phyloP scores from a whole-genome alignment of 768 basidiomycete species.

The Wakefieldia striispora region DNA sequence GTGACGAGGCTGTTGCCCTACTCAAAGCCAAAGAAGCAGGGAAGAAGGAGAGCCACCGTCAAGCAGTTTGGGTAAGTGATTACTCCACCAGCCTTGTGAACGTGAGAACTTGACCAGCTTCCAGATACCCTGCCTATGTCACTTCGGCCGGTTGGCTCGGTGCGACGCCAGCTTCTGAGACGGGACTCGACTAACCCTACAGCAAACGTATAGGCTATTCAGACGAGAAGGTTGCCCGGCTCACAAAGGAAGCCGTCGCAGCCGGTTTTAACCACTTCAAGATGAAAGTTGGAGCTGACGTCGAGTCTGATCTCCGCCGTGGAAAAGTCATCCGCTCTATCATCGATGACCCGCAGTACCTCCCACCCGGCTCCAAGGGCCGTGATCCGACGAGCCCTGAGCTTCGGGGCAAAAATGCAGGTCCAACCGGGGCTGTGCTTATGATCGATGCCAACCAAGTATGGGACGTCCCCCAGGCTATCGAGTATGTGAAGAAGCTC shows the following conservation, averaged over 20 bases:
- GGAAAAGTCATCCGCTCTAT: conserved; percentile 89
- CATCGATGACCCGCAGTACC: conserved; percentile 88
- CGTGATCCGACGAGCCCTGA: conserved; percentile 61
- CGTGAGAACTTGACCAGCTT: not conserved
- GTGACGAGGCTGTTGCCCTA: conserved; percentile 82
- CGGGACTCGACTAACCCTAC: conserved; percentile 7
- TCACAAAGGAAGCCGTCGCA: conserved; percentile 82
- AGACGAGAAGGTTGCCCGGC: conserved; percentile 85
- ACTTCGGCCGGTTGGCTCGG: conserved; percentile 93
- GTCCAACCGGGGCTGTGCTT: conserved; percentile 88
- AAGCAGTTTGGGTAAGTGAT: conserved; percentile 56
- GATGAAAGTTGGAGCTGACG: conserved; percentile 93
- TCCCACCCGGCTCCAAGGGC: conserved; percentile 56
- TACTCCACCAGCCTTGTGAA: not conserved
- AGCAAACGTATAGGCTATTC: conserved; percentile 58
- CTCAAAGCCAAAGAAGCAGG: conserved; percentile 73
- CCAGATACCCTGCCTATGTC: conserved; percentile 89
- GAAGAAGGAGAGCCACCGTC: conserved; percentile 72
- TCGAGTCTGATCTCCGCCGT: conserved; percentile 79
- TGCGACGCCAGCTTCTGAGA: conserved; percentile 21
- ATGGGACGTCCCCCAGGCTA: conserved; percentile 91
- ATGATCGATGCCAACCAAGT: conserved; percentile 99
- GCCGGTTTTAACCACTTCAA: conserved; percentile 98
- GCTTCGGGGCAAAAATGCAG: conserved; percentile 87
- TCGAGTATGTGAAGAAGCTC: conserved; percentile 84